A percentile compares a stretch with the other conserved stretches of the same genome.
Evolutionary conservation across 352 stramenopile genomes (phyloP).

Genomic region (Phytophthora colocasiae): DNA sequence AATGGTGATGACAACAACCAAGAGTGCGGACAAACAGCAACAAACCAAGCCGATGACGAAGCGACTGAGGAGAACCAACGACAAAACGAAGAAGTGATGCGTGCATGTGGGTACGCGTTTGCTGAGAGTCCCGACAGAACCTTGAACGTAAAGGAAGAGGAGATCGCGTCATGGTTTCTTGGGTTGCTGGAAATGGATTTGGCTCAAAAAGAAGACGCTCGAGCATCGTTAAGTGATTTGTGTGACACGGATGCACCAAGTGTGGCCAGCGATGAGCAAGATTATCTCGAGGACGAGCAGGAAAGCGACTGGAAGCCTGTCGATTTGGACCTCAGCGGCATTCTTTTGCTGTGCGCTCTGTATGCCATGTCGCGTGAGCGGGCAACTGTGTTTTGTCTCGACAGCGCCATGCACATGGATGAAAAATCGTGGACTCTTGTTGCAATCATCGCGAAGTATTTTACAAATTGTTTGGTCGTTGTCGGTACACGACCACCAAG

Average conservation of each 20-base stretch:
- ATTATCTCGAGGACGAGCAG: constrained; percentile 36
- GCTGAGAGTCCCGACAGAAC: constrained; percentile 28
- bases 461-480: constrained; percentile 85
- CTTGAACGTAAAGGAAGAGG: constrained; percentile 65
- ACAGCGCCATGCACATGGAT: constrained; percentile 91
- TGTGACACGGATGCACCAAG: not conserved
- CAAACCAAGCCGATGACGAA: constrained; percentile 42
- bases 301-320: constrained; percentile 67
- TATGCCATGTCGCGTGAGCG: constrained; percentile 79
- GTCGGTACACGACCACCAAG: constrained; percentile 77
- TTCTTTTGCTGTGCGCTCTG: constrained; percentile 79
- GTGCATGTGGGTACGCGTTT: constrained; percentile 29
- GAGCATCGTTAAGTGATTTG: constrained; percentile 17
- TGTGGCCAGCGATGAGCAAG: constrained; percentile 18
- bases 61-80: constrained; percentile 15
- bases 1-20: constrained; percentile 7
- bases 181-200: constrained; percentile 72
- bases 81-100: constrained; percentile 34
- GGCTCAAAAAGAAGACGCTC: constrained; percentile 38
- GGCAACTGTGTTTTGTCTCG: constrained; percentile 78
- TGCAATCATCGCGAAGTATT: constrained; percentile 86
- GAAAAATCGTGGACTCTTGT: constrained; percentile 87
- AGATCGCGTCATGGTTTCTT: constrained; percentile 78
- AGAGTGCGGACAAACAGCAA: not conserved
- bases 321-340: constrained; percentile 75